These are phyloP conservation scores for Calonectria honghensis DNA, from an alignment of 2,329 filamentous ascomycete genomes.

Conservation along the genomic window DNA sequence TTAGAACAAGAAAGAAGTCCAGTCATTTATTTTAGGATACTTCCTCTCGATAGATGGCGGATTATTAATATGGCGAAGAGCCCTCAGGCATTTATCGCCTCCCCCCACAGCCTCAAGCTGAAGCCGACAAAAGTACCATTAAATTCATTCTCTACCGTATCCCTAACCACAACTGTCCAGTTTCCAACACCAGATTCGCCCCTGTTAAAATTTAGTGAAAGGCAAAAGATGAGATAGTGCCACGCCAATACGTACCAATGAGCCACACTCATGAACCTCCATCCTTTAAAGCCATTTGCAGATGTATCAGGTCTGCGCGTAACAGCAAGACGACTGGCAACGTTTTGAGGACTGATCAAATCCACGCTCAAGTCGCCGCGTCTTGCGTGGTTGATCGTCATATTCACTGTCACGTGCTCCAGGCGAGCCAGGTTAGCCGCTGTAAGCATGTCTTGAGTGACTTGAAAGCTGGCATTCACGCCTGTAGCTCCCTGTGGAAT, in stretches of 20 bases:
- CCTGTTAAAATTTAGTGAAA: conserved; percentile 70
- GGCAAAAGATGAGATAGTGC: background rate
- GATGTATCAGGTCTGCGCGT: conserved; percentile 81
- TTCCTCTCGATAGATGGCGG: no score
- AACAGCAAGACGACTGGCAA: conserved; percentile 89
- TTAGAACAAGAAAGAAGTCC: no score
- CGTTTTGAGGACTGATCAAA: conserved; percentile 86
- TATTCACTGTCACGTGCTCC: conserved; percentile 97
- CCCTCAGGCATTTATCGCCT: conserved; percentile 65
- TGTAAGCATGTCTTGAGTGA: conserved; percentile 87
- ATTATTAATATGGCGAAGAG: no score
- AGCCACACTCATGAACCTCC: conserved; percentile 99
- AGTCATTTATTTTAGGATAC: no score
- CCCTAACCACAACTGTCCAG: conserved; percentile 94
- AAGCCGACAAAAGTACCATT: conserved; percentile 90
- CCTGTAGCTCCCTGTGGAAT: conserved; percentile 92
- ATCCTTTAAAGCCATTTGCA: conserved; percentile 86
- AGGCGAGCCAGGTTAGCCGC: conserved; percentile 88
- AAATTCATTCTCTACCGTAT: conserved; percentile 86
- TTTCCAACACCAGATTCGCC: conserved; percentile 90
- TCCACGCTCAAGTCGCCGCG: conserved; percentile 96
- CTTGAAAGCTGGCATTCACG: conserved; percentile 85
- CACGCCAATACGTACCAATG: conserved; percentile 81
- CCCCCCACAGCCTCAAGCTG: conserved; percentile 96
- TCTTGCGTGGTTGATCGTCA: conserved; percentile 93